Evolutionary conservation across 139 green algal species (phyloP), one percentile per base, ranked within the genome.

Genomic region (Dunaliella sp.): DNA sequence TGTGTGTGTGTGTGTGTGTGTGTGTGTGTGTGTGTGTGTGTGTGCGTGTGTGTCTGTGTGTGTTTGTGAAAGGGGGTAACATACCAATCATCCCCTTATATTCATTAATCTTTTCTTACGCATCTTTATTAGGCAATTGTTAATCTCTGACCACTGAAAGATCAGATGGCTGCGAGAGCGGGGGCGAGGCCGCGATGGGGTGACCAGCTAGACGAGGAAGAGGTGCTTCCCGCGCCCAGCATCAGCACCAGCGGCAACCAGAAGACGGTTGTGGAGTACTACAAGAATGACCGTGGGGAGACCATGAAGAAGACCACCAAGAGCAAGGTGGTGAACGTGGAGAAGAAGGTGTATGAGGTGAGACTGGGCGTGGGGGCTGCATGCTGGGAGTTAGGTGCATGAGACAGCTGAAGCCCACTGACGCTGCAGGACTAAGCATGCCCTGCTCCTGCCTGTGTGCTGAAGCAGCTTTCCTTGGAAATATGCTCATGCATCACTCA

Each of bases 261-360:
- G 34, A 98, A 98, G 79, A 98, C 94, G 0, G 87, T 93, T 2
- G 94, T 95, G 1, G 96, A 98, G 81, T 99, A 98, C 86, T 95
- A 87, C 48, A 92, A 94, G 38, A 98, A 98, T 83, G 97, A 99
- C 1, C 97, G 97, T 80, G 96, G 95, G 21, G 94, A 98, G 77
- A 92, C 94, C 25, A 88, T 99, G 21, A 99, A 99, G 89, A 91
- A 94, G 37, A 96, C 92, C n/a, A 98, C 91, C 74, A 98, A 98
- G 82, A 90, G 92, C n/a, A 93, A 94, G 83, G 88, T 97, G n/a
- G 89, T 94, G 26, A 95, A 95, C 28, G 93, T 98, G 77, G 95
- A 99, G 88, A 97, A 97, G 93, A 96, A 98, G 86, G 95, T 96
- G 0, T 98, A 98, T 90, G 91, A 96, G 92, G 95, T 97, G 58